These are phyloP conservation scores for Vitis cinerea DNA, from an alignment of 164 flowering plant genomes.

Conservation along the genomic window DNA sequence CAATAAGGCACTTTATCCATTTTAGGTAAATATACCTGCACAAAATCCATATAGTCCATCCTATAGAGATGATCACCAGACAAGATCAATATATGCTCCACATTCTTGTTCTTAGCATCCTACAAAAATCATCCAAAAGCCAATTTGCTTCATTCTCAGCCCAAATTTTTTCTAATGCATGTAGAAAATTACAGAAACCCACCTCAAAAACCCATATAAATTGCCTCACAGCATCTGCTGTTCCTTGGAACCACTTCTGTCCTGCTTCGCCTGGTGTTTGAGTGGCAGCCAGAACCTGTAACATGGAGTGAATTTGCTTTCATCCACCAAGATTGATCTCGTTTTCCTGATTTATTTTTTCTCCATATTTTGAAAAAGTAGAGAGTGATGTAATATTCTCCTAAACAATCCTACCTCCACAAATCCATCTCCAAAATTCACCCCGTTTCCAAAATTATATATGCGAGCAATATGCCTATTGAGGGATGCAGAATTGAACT, in stretches of 20 bases:
- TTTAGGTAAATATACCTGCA: constrained; percentile 52
- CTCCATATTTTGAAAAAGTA: no score
- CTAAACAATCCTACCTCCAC: constrained; percentile 59
- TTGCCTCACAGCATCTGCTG: constrained; percentile 98
- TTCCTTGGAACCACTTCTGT: constrained; percentile 92
- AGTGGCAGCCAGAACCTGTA: constrained; percentile 83
- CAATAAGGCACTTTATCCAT: no score
- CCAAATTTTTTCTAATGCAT: neutral
- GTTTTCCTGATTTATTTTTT: no score
- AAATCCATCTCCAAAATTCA: constrained; percentile 77
- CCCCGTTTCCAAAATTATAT: constrained; percentile 69
- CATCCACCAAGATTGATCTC: neutral
- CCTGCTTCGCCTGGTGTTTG: constrained; percentile 90
- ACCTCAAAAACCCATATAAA: constrained; percentile 89
- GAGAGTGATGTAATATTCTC: neutral
- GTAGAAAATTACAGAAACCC: constrained; percentile 1
- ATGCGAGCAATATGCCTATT: constrained; percentile 81
- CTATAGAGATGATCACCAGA: constrained; percentile 99
- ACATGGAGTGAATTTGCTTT: neutral
- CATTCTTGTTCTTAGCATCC: constrained; percentile 88
- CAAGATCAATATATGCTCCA: constrained; percentile 79
- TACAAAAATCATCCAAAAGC: constrained; percentile 22
- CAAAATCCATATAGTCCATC: constrained; percentile 92
- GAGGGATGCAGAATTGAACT: constrained; percentile 86
- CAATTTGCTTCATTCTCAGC: neutral